phyloP scores from a whole-genome alignment of 768 basidiomycete species.

The Epithele typhae region DNA sequence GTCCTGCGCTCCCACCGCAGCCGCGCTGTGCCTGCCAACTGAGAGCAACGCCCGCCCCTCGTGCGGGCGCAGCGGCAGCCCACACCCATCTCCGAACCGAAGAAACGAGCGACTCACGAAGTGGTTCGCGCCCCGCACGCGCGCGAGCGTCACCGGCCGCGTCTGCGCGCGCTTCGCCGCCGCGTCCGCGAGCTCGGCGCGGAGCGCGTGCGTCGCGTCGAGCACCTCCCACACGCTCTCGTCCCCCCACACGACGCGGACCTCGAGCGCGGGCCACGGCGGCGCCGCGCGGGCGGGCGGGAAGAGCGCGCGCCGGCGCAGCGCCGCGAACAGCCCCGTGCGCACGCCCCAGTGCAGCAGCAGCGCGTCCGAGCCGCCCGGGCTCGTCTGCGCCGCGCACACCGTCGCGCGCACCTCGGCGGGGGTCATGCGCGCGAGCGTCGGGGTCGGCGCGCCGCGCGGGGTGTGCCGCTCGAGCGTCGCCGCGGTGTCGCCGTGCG shows the following conservation, averaged over 20 bases:
- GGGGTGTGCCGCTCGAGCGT: conserved; percentile 8
- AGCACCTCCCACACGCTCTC: conserved; percentile 3
- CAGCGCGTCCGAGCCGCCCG: conserved; percentile 13
- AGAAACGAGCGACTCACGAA: conserved; percentile 2
- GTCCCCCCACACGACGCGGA: conserved; percentile 6
- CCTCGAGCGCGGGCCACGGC: neutral
- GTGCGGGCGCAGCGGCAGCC: too few relatives aligned
- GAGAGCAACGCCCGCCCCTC: too few relatives aligned
- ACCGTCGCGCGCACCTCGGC: conserved; percentile 6
- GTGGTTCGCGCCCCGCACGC: conserved; percentile 7
- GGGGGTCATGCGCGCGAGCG: conserved; percentile 6
- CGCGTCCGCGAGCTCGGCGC: conserved; percentile 4
- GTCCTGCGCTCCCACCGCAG: too few relatives aligned
- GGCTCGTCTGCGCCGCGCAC: conserved; percentile 1
- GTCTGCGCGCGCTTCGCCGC: neutral
- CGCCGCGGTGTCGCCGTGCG: conserved; percentile 5
- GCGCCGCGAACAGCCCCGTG: conserved; percentile 1
- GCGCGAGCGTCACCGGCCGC: conserved; percentile 2
- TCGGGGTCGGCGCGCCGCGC: conserved; percentile 6
- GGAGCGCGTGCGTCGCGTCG: neutral
- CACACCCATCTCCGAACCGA: too few relatives aligned
- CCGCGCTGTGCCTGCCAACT: too few relatives aligned
- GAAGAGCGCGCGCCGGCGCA: neutral
- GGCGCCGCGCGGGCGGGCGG: too few relatives aligned
- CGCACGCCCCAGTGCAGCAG: conserved; percentile 8